Percentiles rank a stretch among this genome's conserved stretches.
Evolutionary conservation across 148 eudicot genomes (phyloP).

Genomic region (Dysphania ambrosioides): DNA sequence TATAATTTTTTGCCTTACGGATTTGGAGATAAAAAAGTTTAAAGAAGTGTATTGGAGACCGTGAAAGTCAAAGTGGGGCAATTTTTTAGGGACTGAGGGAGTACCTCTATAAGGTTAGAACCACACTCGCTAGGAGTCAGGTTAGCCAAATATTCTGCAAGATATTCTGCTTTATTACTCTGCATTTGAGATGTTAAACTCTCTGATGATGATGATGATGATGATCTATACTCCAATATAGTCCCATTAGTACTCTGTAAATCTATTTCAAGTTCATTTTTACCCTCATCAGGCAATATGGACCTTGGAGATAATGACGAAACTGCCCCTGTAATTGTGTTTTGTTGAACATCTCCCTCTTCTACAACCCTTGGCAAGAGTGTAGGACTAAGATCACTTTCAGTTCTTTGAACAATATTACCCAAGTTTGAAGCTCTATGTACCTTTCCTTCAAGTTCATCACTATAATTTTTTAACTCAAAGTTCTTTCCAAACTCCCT

Average conservation of each 20-base stretch:
- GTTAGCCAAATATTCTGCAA: slow-evolving; percentile 25
- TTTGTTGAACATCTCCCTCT: slow-evolving; percentile 15
- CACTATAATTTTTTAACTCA: slow-evolving; percentile 22
- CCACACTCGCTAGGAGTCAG: slow-evolving; percentile 21
- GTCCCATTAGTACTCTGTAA: slow-evolving; percentile 22
- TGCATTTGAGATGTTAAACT: slow-evolving; percentile 21
- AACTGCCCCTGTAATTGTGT: not conserved
- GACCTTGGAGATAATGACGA: slow-evolving; percentile 21
- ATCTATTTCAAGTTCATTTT: slow-evolving; percentile 11
- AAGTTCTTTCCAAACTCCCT: slow-evolving; percentile 39
- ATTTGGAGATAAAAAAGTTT: too few relatives aligned
- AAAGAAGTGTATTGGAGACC: too few relatives aligned
- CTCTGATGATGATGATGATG: slow-evolving; percentile 34
- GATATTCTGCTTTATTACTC: slow-evolving; percentile 23
- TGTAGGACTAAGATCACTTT: not conserved
- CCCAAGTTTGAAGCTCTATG: not conserved
- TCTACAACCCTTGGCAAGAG: not conserved
- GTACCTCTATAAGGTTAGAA: slow-evolving; percentile 22
- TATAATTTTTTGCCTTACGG: too few relatives aligned
- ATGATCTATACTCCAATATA: slow-evolving; percentile 25
- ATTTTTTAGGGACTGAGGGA: too few relatives aligned
- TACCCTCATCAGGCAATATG: slow-evolving; percentile 19
- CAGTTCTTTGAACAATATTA: not conserved
- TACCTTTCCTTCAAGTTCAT: slow-evolving; percentile 19
- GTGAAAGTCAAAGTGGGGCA: too few relatives aligned